A percentile compares a stretch with the other conserved stretches of the same genome.
Conservation (phyloP, 108 stramenopile genomes). For the Epithemia pelagica region DNA sequence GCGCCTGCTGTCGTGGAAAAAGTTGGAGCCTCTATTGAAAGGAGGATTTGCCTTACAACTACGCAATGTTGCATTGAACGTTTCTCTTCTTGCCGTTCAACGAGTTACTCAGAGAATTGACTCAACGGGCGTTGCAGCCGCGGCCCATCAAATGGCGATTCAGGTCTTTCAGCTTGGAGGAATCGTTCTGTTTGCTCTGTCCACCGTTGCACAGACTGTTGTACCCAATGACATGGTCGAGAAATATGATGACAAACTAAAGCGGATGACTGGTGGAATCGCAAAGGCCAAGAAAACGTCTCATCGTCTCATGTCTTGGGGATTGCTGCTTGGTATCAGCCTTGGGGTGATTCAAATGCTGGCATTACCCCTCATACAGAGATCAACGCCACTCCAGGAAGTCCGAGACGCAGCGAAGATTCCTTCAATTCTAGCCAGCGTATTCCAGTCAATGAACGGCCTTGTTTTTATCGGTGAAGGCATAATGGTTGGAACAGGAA, state of each 20-base stretch:
- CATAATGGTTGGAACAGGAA: slow-evolving; percentile 36
- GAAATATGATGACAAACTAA: slow-evolving; percentile 39
- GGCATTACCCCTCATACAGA: slow-evolving; percentile 60
- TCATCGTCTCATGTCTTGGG: slow-evolving; percentile 81
- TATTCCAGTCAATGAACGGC: slow-evolving; percentile 80
- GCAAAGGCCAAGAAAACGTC: slow-evolving; percentile 55
- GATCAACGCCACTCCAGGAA: slow-evolving; percentile 74
- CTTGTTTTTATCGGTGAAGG: slow-evolving; percentile 86
- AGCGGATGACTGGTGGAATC: slow-evolving; percentile 44
- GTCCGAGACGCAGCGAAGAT: slow-evolving; percentile 76
- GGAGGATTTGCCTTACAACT: slow-evolving; percentile 78
- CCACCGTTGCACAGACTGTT: slow-evolving; percentile 71
- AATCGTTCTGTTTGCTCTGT: slow-evolving; percentile 74
- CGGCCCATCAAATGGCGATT: slow-evolving; percentile 81
- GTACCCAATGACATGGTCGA: slow-evolving; percentile 80
- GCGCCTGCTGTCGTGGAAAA: slow-evolving; percentile 46
- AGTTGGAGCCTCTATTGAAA: slow-evolving; percentile 55
- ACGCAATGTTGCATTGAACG: slow-evolving; percentile 77
- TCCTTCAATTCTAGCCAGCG: slow-evolving; percentile 71
- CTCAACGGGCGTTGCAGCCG: slow-evolving; percentile 72
- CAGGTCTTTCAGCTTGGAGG: slow-evolving; percentile 86
- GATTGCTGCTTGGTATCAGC: slow-evolving; percentile 54
- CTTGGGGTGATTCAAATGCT: slow-evolving; percentile 65
- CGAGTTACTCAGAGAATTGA: slow-evolving; percentile 81
- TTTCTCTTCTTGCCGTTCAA: slow-evolving; percentile 75